Evolutionary conservation across 2,329 filamentous ascomycete species (phyloP).

Genomic region (Arthrobotrys pseudoclavata): DNA sequence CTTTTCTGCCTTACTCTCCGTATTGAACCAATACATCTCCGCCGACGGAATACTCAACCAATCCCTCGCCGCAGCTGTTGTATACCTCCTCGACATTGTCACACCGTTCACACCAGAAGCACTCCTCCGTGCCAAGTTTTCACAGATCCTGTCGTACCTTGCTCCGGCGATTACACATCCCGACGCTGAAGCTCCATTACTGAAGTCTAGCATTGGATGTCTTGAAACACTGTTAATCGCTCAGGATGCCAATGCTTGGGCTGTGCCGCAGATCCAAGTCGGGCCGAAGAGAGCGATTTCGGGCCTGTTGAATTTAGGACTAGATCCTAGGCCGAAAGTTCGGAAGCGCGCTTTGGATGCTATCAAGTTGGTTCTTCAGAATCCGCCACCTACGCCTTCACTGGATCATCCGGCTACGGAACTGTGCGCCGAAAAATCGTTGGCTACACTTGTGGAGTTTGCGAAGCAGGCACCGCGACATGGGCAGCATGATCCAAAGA

Average conservation of each 20-base stretch:
- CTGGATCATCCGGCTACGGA: slow-evolving; percentile 94
- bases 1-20: slow-evolving; percentile 91
- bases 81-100: slow-evolving; percentile 95
- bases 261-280: slow-evolving; percentile 83
- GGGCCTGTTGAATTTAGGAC: slow-evolving; percentile 83
- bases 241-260: slow-evolving; percentile 90
- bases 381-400: slow-evolving; percentile 89
- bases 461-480: slow-evolving; percentile 78
- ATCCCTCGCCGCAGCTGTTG: slow-evolving; percentile 84
- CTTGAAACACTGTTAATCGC: slow-evolving; percentile 91
- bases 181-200: slow-evolving; percentile 86
- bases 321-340: slow-evolving; percentile 92
- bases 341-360: slow-evolving; percentile 93
- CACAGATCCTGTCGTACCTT: slow-evolving; percentile 87
- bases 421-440: slow-evolving; percentile 92
- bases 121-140: slow-evolving; percentile 93
- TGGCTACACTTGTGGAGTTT: slow-evolving; percentile 83
- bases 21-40: slow-evolving; percentile 82
- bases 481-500: slow-evolving; percentile 81
- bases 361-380: slow-evolving; percentile 83
- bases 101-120: slow-evolving; percentile 86
- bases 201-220: slow-evolving; percentile 90
- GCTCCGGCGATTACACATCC: slow-evolving; percentile 84
- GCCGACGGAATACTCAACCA: slow-evolving; percentile 78
- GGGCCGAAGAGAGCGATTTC: slow-evolving; percentile 89